These are phyloP conservation scores for Mucor piriformis DNA, from an alignment of 371 early-diverging fungal genomes.

Conservation along the genomic window DNA sequence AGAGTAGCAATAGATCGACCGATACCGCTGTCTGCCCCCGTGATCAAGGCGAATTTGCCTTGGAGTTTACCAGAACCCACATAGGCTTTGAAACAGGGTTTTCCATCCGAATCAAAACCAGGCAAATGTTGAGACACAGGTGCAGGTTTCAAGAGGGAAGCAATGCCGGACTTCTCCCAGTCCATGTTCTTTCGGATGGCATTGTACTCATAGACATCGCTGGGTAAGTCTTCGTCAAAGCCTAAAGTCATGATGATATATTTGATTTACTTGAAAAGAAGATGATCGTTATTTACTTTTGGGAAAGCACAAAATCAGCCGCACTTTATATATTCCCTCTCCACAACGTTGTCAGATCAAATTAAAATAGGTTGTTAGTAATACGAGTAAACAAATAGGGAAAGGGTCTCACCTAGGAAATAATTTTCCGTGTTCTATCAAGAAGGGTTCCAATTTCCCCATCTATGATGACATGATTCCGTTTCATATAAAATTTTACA, in stretches of 20 bases:
- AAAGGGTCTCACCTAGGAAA: constrained; percentile 10
- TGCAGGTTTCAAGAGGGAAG: constrained; percentile 49
- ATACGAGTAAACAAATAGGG: neutral
- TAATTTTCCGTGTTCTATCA: constrained; percentile 10
- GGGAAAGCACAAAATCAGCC: too few relatives aligned
- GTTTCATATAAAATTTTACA: neutral
- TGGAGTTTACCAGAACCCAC: constrained; percentile 46
- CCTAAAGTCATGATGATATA: constrained; percentile 40
- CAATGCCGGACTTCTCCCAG: constrained; percentile 50
- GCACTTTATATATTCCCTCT: neutral
- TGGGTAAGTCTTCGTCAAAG: constrained; percentile 54
- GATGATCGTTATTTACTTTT: too few relatives aligned
- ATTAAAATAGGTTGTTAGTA: neutral
- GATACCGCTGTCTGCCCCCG: constrained; percentile 56
- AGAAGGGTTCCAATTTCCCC: too few relatives aligned
- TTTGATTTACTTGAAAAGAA: too few relatives aligned
- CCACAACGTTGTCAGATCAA: neutral
- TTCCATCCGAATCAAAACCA: constrained; percentile 41
- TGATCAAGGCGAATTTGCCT: constrained; percentile 50
- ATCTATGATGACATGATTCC: neutral
- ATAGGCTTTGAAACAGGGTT: constrained; percentile 46
- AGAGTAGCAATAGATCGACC: constrained; percentile 51
- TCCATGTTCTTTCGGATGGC: constrained; percentile 46
- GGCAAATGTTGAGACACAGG: constrained; percentile 54
- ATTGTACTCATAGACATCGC: constrained; percentile 52